These are phyloP conservation scores for Iberis pinnata DNA, from an alignment of 345 rosid species.

Conservation along the genomic window DNA sequence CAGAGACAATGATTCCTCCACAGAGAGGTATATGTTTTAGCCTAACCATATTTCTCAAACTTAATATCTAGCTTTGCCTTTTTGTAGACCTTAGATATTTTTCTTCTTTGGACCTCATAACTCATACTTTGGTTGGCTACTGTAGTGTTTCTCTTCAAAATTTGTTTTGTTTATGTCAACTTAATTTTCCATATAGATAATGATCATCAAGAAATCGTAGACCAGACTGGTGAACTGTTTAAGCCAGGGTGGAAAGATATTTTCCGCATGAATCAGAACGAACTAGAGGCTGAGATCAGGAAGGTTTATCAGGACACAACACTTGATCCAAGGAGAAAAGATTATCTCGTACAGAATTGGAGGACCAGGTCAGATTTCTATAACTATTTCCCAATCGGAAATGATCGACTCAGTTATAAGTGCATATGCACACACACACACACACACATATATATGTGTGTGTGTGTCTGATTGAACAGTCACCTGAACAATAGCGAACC, in stretches of 20 bases:
- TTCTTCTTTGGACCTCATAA: slow-evolving; percentile 14
- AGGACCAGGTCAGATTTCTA: slow-evolving; percentile 58
- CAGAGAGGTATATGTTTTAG: slow-evolving; percentile 39
- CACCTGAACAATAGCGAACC: slow-evolving; percentile 1
- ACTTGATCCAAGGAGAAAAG: slow-evolving; percentile 89
- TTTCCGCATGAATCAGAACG: slow-evolving; percentile 88
- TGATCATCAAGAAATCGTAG: slow-evolving; percentile 53
- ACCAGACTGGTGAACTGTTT: slow-evolving; percentile 64
- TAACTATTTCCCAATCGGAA: slow-evolving; percentile 30
- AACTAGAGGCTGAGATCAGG: slow-evolving; percentile 82
- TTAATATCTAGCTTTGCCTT: slow-evolving; percentile 9
- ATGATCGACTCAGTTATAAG: background rate
- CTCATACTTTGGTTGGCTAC: slow-evolving; percentile 11
- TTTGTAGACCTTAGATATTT: slow-evolving; percentile 4
- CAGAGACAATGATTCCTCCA: slow-evolving; percentile 39
- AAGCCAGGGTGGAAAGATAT: slow-evolving; percentile 98
- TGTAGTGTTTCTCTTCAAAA: slow-evolving; percentile 9
- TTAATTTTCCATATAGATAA: slow-evolving; percentile 32
- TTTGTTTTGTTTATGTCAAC: slow-evolving; percentile 22
- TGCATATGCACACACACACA: too few relatives aligned
- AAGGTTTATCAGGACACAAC: slow-evolving; percentile 80
- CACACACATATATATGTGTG: background rate
- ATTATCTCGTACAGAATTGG: slow-evolving; percentile 73
- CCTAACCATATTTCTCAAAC: slow-evolving; percentile 4
- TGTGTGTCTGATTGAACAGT: slow-evolving; percentile 3